Base-by-base conservation (phyloP, 495 filamentous ascomycete genomes). In the Aspergillus wentii region DNA sequence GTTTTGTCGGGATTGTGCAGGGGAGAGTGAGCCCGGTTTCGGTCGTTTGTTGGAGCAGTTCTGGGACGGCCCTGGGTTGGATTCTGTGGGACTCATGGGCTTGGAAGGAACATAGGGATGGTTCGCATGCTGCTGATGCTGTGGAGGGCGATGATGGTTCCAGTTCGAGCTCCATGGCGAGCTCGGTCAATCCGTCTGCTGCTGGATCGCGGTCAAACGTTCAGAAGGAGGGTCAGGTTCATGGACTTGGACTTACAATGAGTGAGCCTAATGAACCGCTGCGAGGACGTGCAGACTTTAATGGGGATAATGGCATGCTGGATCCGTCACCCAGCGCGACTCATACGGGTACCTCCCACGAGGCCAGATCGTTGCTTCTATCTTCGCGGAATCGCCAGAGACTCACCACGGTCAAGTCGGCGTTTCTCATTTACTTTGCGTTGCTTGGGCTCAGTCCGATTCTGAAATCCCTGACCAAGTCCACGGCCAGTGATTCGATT, bases 391-490 rank as follows among this genome's bases (percentile, higher is more conserved):
- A 76, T 37, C 78, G 79, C 30, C 78, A 84, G 35, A 77, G 86
- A 1, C 61, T 90, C 2, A 69, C 75, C 1, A 88, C 84, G 0
- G 74, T 84, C 28, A 98, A 98, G 59, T 97, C 92, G 1, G 91
- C 92, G 1, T 66, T 94, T 18, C 73, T 98, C 22, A 98, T 98
- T 45, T 95, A 94, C 66, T 92, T 82, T 50, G 82, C 88, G 4
- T 71, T 98, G 18, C 75, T 96, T 11, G 92, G 90, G 3, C 75
- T 98, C 3, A 91, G 85, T 17, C 92, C 92, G 0, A 97, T 98
- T 45, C 72, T 97, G 23, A 95, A 95, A 59, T 95, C 88, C 3
- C 74, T 98, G 10, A 97, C 92, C 1, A 80, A 81, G 23, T 95
- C 89, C 4, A 95, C 89, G 4, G 85, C 85, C 14, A 80, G 72